These are phyloP conservation scores for Rhynchospora breviuscula DNA, from an alignment of 176 grass and related monocot genomes.

Conservation along the genomic window DNA sequence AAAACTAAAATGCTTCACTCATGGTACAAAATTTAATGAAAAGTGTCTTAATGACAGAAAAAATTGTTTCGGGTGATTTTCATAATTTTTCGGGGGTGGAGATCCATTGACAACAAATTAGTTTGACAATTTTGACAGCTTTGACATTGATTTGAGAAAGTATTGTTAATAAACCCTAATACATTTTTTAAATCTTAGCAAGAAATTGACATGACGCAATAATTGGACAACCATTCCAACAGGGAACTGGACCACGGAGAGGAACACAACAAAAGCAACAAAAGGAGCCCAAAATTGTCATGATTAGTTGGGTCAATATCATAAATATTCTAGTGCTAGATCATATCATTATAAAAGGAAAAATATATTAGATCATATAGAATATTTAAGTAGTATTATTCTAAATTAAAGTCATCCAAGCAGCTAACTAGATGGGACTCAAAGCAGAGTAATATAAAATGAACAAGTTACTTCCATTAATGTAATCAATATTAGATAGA, in stretches of 20 bases:
- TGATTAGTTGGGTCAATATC: constrained; percentile 6
- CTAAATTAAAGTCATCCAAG: neutral
- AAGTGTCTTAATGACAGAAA: neutral
- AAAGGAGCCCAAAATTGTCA: neutral
- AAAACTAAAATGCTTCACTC: constrained; percentile 16
- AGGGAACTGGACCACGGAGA: constrained; percentile 5
- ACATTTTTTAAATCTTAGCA: neutral
- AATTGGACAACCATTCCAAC: constrained; percentile 10
- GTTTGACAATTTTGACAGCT: too few relatives aligned
- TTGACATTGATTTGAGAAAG: too few relatives aligned
- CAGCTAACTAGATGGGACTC: neutral
- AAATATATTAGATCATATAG: neutral
- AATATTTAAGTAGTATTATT: neutral
- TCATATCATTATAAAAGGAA: neutral
- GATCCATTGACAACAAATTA: too few relatives aligned
- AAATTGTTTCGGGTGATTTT: neutral
- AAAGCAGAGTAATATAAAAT: neutral
- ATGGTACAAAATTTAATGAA: neutral
- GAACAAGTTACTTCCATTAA: neutral
- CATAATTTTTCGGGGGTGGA: neutral
- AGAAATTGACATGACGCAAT: constrained; percentile 10
- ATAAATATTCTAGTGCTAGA: neutral
- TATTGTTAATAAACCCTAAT: too few relatives aligned
- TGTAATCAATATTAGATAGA: neutral
- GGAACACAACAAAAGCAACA: constrained; percentile 8